Conservation (phyloP, 2,329 filamentous ascomycete genomes). For the Colletotrichum chlorophyti region DNA sequence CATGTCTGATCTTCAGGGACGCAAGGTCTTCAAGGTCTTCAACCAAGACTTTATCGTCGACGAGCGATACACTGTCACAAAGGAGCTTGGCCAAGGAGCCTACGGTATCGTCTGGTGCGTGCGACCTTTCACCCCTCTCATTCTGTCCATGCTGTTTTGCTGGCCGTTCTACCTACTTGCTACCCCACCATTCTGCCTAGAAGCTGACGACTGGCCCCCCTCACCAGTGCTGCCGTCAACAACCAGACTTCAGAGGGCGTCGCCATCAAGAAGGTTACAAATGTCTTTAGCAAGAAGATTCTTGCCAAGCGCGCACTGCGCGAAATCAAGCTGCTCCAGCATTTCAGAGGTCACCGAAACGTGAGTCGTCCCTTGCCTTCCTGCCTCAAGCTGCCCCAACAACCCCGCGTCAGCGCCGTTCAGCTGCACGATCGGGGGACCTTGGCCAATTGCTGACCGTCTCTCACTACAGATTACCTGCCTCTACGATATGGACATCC, state of each 20-base stretch:
- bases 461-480: conserved; percentile 80
- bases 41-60: conserved; percentile 99
- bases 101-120: conserved; percentile 97
- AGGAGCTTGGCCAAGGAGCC: conserved; percentile 96
- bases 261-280: conserved; percentile 99
- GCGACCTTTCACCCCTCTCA: conserved; percentile 17
- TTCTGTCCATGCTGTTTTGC: neutral
- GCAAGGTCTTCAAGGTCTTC: conserved; percentile 99
- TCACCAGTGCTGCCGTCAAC: conserved; percentile 84
- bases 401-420: conserved; percentile 15
- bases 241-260: conserved; percentile 90
- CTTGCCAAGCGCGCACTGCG: conserved; percentile 95
- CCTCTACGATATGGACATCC: conserved; percentile 99
- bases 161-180: conserved; percentile 1
- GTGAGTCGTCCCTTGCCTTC: conserved; percentile 57
- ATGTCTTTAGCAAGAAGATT: conserved; percentile 99
- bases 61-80: conserved; percentile 97
- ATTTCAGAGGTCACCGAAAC: conserved; percentile 91
- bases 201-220: conserved; percentile 20
- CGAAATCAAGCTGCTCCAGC: conserved; percentile 98
- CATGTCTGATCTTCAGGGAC: conserved; percentile 55
- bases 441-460: conserved; percentile 16
- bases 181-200: conserved; percentile 30
- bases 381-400: neutral
- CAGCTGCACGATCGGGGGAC: conserved; percentile 11